Base-by-base conservation (phyloP, 345 rosid genomes). In the Aquilaria malaccensis region DNA sequence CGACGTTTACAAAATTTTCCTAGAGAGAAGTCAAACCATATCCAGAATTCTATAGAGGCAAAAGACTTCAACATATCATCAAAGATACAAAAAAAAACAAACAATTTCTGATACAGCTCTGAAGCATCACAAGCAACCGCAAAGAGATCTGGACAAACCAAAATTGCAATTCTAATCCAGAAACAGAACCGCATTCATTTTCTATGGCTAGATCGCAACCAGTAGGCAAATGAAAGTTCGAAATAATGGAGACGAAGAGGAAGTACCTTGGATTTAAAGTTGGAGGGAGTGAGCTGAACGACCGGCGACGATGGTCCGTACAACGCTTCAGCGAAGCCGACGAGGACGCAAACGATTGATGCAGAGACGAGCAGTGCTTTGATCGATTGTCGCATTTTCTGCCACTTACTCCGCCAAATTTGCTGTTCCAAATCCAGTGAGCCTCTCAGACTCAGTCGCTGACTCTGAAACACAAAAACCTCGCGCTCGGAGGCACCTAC, bases 221-320 rank as follows among this genome's bases (percentile, higher is more conserved):
- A 37, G 43, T 56, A 11, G 53, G 59, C 15, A 51, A 37, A 62
- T 50, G 57, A 55, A 65, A 22, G 11, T 50, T 59, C 10, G 22
- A 12, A 67, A 49, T 9, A n/a, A 2, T 32, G 52, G 43, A 45
- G 14, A 4, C 43, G 43, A 37, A 22, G 22, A 22, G 22, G 22
- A n/a, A 13, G 11, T 71, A 90, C 99, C 95, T 94, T 94, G 75
- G 92, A 88, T 81, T 88, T 90, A 83, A 94, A 94, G 78, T 94
- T 94, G 76, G 92, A 79, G 59, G 95, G 96, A 70, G 83, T 91
- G 72, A 94, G 95, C 84, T 94, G 99, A 70, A 90, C 73, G 14
- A 94, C 99, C 6, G 97, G 95, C 4, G 99, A 91, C 2, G 99
- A 95, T n/a, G 99, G 72, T n/a, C 83, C 91, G 59, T 89, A 93